phyloP scores from a whole-genome alignment of 1,284 basidiomycete genomes.

The Heterobasidion occidentale region DNA sequence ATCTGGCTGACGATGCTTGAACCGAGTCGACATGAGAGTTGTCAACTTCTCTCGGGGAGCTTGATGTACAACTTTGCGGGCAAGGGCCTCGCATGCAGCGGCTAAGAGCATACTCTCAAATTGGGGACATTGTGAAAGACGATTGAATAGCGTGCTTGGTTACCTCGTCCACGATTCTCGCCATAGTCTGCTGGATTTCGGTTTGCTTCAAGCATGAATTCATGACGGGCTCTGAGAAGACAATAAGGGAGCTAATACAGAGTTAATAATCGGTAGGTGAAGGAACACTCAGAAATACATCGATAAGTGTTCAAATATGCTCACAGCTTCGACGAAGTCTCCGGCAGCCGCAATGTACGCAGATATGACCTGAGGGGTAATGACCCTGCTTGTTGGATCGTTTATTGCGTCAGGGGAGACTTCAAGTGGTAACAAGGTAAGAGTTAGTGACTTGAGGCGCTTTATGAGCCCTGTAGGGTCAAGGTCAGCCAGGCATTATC shows the following conservation, averaged over 20 bases:
- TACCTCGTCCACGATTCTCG: slow-evolving; percentile 77
- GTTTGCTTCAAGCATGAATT: slow-evolving; percentile 73
- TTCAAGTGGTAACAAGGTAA: slow-evolving; percentile 77
- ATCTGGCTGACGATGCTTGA: slow-evolving; percentile 64
- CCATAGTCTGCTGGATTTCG: slow-evolving; percentile 76
- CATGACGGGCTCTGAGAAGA: slow-evolving; percentile 71
- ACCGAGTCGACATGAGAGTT: slow-evolving; percentile 73
- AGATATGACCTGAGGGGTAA: slow-evolving; percentile 61
- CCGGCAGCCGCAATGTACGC: slow-evolving; percentile 63
- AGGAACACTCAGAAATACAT: too few species aligned
- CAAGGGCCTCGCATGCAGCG: slow-evolving; percentile 82
- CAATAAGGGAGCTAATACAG: slow-evolving; percentile 64
- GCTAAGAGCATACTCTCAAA: slow-evolving; percentile 29
- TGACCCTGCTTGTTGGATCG: slow-evolving; percentile 62
- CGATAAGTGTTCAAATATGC: slow-evolving; percentile 15
- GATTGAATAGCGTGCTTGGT: slow-evolving; percentile 1
- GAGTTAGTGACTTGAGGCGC: slow-evolving; percentile 71
- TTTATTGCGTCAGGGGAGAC: slow-evolving; percentile 53
- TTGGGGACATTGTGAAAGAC: background rate
- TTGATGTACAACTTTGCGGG: slow-evolving; percentile 72
- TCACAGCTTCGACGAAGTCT: slow-evolving; percentile 74
- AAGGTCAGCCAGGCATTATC: background rate
- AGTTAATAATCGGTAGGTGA: background rate
- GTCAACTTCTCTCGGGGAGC: slow-evolving; percentile 56
- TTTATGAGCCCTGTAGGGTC: slow-evolving; percentile 60